Evolutionary conservation across 2,329 filamentous ascomycete species (phyloP), one percentile per base, ranked within the genome.

Genomic region (Ascochyta clinopodiicola): DNA sequence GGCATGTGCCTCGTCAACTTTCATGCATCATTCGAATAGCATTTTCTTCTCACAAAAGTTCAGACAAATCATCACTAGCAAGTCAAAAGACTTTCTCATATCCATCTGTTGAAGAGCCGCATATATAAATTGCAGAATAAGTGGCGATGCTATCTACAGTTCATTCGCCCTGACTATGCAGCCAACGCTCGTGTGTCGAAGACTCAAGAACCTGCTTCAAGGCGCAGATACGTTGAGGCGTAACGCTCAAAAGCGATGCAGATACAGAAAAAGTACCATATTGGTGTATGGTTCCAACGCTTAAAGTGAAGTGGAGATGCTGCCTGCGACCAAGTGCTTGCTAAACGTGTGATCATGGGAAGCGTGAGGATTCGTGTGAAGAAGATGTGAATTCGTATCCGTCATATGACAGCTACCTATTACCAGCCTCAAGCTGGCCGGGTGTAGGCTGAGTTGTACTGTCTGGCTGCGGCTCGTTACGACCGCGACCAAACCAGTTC

Each of bases 341-440:
- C 31, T 45, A 38, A 51, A 19, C 13, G 27, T 10, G 43, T 42
- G 42, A 42, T 56, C 52, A 32, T 56, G 47, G 31, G 27, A 25
- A 42, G 47, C 52, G 46, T 56, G 13, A 42, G 17, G 29, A 37
- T 40, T 50, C 46, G 40, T 45, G 24, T 31, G 24, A 38, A 31
- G 22, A 45, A 46, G 29, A 37, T 46, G 37, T 50, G n/a, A 10
- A 56, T 51, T 56, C 52, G 46, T 51, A 35, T 51, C 31, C 43
- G 46, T 21, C 43, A 51, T 42, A 29, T 47, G 42, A 6, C 47
- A 37, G 42, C 46, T 56, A 73, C 64, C 72, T 67, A 45, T 65
- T 70, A 36, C 70, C 72, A 43, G 73, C 71, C 57, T 75, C 73
- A 38, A 75, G 72, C 59, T 75, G 73, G 36, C 58, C 61, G n/a